These are phyloP conservation scores for Helichrysum umbraculigerum DNA, from an alignment of 129 eudicot genomes.

Conservation along the genomic window DNA sequence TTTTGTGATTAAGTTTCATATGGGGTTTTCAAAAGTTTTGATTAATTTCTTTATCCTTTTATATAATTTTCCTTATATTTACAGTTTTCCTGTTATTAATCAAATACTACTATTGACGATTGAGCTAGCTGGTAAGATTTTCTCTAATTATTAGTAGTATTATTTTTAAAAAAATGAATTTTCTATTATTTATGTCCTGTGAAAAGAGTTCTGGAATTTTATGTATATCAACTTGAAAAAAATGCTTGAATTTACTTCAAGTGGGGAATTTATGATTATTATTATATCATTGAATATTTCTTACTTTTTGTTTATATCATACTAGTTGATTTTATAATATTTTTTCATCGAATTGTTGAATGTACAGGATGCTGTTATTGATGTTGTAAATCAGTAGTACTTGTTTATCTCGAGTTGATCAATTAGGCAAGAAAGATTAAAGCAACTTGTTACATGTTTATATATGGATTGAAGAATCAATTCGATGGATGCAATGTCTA, in stretches of 20 bases:
- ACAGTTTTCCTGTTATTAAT: no score
- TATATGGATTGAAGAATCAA: constrained; percentile 39
- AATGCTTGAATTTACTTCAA: constrained; percentile 34
- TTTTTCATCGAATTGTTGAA: constrained; percentile 11
- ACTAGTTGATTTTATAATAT: neutral
- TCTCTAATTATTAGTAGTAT: no score
- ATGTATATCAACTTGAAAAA: constrained; percentile 9
- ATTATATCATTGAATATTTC: neutral
- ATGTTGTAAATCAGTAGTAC: constrained; percentile 9
- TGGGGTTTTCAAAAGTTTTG: neutral
- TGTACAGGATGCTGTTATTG: constrained; percentile 24
- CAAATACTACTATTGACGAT: neutral
- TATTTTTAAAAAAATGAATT: no score
- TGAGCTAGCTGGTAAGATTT: neutral
- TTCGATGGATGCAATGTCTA: constrained; percentile 56
- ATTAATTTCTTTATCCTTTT: neutral
- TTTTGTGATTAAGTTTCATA: constrained; percentile 15
- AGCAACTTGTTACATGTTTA: neutral
- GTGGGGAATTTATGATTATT: constrained; percentile 19
- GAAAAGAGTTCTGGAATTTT: constrained; percentile 13
- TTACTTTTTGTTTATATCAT: neutral
- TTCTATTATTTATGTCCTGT: neutral
- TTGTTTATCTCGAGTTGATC: neutral
- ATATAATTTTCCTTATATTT: neutral
- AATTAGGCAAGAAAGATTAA: neutral